phyloP scores from a whole-genome alignment of 164 flowering plant genomes.

The Tetracentron sinense region DNA sequence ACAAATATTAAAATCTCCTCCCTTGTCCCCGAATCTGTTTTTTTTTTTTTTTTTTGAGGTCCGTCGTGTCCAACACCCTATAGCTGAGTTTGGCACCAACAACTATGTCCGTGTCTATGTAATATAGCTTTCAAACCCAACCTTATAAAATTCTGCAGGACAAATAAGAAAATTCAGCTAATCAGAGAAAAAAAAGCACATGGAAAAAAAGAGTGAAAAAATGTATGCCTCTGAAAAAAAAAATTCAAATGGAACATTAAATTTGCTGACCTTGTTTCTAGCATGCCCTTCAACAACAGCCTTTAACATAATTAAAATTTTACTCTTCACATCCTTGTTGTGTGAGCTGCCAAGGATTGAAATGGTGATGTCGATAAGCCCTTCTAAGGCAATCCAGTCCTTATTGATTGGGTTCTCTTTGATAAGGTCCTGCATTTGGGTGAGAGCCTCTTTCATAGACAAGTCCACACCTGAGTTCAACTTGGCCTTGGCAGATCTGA shows the following conservation, averaged over 20 bases:
- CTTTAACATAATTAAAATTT: slow-evolving; percentile 40
- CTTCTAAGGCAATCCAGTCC: slow-evolving; percentile 67
- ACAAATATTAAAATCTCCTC: too few relatives aligned
- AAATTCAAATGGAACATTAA: background rate
- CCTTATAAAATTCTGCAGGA: background rate
- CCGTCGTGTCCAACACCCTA: too few relatives aligned
- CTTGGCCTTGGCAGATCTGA: slow-evolving; percentile 45
- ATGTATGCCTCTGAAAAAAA: too few relatives aligned
- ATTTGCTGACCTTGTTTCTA: slow-evolving; percentile 55
- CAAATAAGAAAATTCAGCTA: background rate
- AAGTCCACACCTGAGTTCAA: slow-evolving; percentile 32
- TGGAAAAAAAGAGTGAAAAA: background rate
- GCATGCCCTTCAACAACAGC: slow-evolving; percentile 44
- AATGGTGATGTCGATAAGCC: slow-evolving; percentile 37
- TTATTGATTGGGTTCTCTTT: slow-evolving; percentile 55
- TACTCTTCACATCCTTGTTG: slow-evolving; percentile 39
- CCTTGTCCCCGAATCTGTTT: too few relatives aligned
- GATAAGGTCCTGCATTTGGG: slow-evolving; percentile 46
- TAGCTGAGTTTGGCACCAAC: too few relatives aligned
- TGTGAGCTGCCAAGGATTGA: slow-evolving; percentile 41
- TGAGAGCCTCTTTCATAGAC: slow-evolving; percentile 41
- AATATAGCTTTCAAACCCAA: too few relatives aligned
- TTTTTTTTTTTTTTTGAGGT: too few relatives aligned
- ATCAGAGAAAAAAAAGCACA: background rate
- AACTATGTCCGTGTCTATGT: too few relatives aligned